Base-by-base conservation (phyloP, 306 rosid species). In the Citrullus amarus region DNA sequence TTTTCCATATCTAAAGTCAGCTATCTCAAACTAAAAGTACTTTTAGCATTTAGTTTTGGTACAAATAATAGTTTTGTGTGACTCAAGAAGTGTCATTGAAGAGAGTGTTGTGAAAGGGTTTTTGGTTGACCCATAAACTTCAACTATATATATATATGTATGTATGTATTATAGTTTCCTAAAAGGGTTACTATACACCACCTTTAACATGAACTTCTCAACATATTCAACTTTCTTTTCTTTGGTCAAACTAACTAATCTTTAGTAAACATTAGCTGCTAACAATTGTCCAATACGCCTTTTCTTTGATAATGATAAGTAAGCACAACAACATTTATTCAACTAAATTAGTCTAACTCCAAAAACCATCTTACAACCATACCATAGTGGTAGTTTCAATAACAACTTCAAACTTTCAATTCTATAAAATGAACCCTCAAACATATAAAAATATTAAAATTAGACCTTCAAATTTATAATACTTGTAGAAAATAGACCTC, bases 131-230 rank as follows among this genome's bases (percentile, higher is more conserved):
- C 50, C 44, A 36, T 43, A 34, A 67, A 4, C 16, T 41, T 9
- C n/a, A 3, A 5, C 44, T 70, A 44, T 9, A 20, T 1, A 25
- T 25, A 25, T 25, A 25, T 25, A 25, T 25, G 1, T 25, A 25
- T 25, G 1, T 25, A 25, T 71, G 9, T 20, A 9, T 9, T 44
- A 2, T 7, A 43, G 4, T 4, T 36, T 36, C 25, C n/a, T 41
- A 22, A 22, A 44, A 50, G 25, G 0, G 0, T 25, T 48, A 48
- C 54, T 73, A 20, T 2, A 15, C 80, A 32, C 76, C 71, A 83
- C 78, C 46, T 88, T 85, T 79, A 90, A 93, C 93, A 60, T 60
- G 67, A 60, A 60, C 38, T 60, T 60, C n/a, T 30, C 8, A 30
- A 30, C 43, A 62, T 62, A 62, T 61, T 61, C 68, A 25, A 59